Evolutionary conservation across 306 rosid genomes (phyloP).

Genomic region (Potentilla sterilis): DNA sequence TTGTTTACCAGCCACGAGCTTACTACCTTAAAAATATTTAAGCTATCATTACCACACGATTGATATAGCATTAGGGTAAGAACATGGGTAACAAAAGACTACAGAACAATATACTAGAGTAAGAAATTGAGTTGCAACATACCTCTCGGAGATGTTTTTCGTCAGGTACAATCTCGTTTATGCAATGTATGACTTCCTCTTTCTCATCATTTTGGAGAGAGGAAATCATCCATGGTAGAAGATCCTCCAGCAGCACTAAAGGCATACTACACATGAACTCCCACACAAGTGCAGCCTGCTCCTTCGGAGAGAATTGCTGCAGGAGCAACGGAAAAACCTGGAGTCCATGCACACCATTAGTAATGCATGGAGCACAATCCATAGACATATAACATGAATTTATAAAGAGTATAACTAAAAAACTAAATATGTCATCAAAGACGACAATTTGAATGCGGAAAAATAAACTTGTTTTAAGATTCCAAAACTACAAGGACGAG

Average conservation of each 20-base stretch:
- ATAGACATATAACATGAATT: not conserved
- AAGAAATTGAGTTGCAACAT: constrained; percentile 10
- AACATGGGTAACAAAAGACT: not conserved
- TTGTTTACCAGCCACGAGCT: constrained; percentile 13
- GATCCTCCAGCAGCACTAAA: constrained; percentile 60
- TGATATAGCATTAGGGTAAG: not conserved
- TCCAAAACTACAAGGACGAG: not conserved
- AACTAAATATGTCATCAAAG: not conserved
- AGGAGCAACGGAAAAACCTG: constrained; percentile 85
- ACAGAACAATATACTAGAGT: not conserved
- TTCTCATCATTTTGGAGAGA: constrained; percentile 60
- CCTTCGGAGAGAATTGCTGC: constrained; percentile 55
- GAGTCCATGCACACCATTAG: constrained; percentile 15
- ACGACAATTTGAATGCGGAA: not conserved
- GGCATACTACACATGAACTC: constrained; percentile 85
- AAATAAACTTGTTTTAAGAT: too few relatives aligned
- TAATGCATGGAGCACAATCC: not conserved
- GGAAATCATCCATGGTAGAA: constrained; percentile 63
- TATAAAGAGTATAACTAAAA: not conserved
- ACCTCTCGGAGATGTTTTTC: constrained; percentile 82
- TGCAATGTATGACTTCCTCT: constrained; percentile 50
- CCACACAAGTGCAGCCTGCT: constrained; percentile 89
- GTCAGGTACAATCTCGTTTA: constrained; percentile 60
- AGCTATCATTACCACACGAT: not conserved
- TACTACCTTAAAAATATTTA: not conserved